phyloP scores from a whole-genome alignment of 495 filamentous ascomycete genomes.

The Tuber borchii region DNA sequence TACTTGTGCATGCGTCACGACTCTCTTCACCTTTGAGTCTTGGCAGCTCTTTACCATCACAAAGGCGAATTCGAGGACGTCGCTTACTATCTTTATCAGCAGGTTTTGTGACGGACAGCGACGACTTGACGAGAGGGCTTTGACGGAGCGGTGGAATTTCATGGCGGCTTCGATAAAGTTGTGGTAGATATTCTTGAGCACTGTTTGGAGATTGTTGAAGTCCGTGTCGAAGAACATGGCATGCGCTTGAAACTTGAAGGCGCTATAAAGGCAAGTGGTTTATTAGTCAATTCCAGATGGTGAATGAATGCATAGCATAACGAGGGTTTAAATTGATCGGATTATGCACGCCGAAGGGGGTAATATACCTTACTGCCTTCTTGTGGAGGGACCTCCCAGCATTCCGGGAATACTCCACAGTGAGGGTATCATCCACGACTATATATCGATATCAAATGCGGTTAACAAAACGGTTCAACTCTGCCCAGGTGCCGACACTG shows the following conservation, averaged over 20 bases:
- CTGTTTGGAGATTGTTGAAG: conserved; percentile 63
- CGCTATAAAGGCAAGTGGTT: conserved; percentile 42
- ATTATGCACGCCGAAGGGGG: neutral
- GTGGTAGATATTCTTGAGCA: conserved; percentile 65
- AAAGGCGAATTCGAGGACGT: conserved; percentile 59
- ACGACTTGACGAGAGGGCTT: conserved; percentile 26
- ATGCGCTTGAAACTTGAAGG: conserved; percentile 80
- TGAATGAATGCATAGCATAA: neutral
- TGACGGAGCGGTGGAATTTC: conserved; percentile 76
- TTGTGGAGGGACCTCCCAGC: conserved; percentile 54
- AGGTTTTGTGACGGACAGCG: conserved; percentile 5
- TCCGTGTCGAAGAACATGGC: conserved; percentile 81
- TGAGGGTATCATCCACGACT: conserved; percentile 52
- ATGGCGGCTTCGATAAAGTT: conserved; percentile 69
- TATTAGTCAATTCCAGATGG: neutral
- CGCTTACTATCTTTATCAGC: conserved; percentile 56
- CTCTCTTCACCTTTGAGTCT: conserved; percentile 37
- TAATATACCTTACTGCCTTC: conserved; percentile 47
- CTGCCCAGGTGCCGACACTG: neutral
- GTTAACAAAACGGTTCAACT: conserved; percentile 5
- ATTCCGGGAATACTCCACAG: conserved; percentile 53
- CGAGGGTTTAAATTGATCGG: neutral
- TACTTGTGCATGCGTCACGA: conserved; percentile 52
- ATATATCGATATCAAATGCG: conserved; percentile 2
- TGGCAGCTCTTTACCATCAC: conserved; percentile 57